Evolutionary conservation across 75 land plant genomes (phyloP).

Genomic region (Azolla pinnata): DNA sequence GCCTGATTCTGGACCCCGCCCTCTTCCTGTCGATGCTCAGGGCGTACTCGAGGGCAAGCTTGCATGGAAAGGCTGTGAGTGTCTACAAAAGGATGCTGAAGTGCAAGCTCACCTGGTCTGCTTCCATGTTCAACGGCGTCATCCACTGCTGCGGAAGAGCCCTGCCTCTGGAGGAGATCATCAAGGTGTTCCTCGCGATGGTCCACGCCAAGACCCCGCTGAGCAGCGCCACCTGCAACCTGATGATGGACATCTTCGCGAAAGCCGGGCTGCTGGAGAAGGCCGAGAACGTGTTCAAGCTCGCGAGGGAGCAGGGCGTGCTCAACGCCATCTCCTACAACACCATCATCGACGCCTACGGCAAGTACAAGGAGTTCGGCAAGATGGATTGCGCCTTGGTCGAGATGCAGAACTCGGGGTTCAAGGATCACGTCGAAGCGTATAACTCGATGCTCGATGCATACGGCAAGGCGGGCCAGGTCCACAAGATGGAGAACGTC

Average conservation of each 20-base stretch:
- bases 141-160: slow-evolving; percentile 77
- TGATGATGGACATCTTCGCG: slow-evolving; percentile 68
- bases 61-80: slow-evolving; percentile 41
- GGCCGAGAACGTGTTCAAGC: slow-evolving; percentile 44
- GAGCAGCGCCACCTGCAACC: slow-evolving; percentile 55
- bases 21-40: slow-evolving; percentile 70
- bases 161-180: slow-evolving; percentile 68
- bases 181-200: slow-evolving; percentile 66
- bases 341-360: slow-evolving; percentile 72
- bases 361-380: slow-evolving; percentile 42
- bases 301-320: slow-evolving; percentile 50
- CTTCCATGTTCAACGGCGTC: slow-evolving; percentile 71
- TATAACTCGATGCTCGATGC: slow-evolving; percentile 84
- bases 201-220: slow-evolving; percentile 36
- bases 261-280: slow-evolving; percentile 56
- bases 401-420: slow-evolving; percentile 56
- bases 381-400: slow-evolving; percentile 44
- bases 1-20: slow-evolving; percentile 50
- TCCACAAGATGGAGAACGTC: slow-evolving; percentile 47
- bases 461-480: slow-evolving; percentile 60
- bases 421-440: slow-evolving; percentile 65
- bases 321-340: slow-evolving; percentile 61
- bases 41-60: slow-evolving; percentile 51
- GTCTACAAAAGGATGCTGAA: slow-evolving; percentile 48
- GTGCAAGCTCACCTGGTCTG: slow-evolving; percentile 47